These are phyloP conservation scores for Wickerhamiella hasegawae DNA, from an alignment of 805 yeast species.

Conservation along the genomic window DNA sequence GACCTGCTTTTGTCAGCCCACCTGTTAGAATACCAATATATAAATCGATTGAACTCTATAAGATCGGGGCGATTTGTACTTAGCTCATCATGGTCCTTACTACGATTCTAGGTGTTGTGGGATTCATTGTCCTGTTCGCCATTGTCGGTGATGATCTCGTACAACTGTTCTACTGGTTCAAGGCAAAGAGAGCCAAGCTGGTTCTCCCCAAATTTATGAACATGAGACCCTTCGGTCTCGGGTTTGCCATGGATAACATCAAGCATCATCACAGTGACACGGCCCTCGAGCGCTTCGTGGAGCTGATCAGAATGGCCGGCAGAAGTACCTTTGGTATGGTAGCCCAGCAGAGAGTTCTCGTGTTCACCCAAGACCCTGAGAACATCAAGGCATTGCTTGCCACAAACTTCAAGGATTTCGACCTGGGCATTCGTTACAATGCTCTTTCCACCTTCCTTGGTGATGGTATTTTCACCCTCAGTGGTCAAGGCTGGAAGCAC, in stretches of 20 bases:
- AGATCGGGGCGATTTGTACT: no score
- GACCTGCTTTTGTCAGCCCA: no score
- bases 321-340: background rate
- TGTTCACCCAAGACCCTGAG: conserved; percentile 19
- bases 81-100: no score
- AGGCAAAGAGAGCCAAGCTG: background rate
- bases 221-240: conserved; percentile 10
- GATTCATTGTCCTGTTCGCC: conserved; percentile 6
- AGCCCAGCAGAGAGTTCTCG: background rate
- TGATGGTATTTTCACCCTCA: conserved; percentile 21
- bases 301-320: background rate
- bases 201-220: background rate
- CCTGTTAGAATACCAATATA: no score
- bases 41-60: no score
- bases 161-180: background rate
- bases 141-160: background rate
- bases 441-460: conserved; percentile 17
- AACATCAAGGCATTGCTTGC: conserved; percentile 21
- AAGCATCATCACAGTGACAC: conserved; percentile 1
- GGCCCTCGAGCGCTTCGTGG: background rate
- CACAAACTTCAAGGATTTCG: conserved; percentile 19
- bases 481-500: conserved; percentile 22
- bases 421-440: conserved; percentile 16
- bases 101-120: no score
- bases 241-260: background rate